phyloP scores from a whole-genome alignment of 2,329 filamentous ascomycete genomes.

The Aspergillus pseudoviridinutans region DNA sequence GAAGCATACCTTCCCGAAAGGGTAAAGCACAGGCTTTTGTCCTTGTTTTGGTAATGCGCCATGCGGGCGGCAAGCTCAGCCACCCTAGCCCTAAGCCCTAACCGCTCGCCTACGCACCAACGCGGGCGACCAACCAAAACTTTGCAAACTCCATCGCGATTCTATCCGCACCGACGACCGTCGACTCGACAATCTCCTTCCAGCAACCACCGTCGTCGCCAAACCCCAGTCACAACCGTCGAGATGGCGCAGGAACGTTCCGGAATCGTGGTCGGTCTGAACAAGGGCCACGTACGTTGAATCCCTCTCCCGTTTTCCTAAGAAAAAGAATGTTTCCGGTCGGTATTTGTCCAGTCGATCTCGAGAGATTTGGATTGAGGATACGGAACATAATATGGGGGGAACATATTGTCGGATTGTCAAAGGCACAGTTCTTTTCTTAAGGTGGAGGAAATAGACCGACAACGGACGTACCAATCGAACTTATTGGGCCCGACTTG shows the following conservation, averaged over 20 bases:
- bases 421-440: not conserved
- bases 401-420: not conserved
- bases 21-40: not conserved
- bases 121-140: constrained; percentile 31
- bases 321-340: not conserved
- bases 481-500: not conserved
- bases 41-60: not conserved
- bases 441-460: not conserved
- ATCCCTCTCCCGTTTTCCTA: constrained; percentile 11
- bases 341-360: not conserved
- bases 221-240: constrained; percentile 36
- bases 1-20: not conserved
- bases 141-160: constrained; percentile 19
- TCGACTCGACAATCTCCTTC: constrained; percentile 26
- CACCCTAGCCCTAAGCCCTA: constrained; percentile 40
- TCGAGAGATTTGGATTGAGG: constrained; percentile 2
- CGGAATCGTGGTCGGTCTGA: constrained; percentile 58
- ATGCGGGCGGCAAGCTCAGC: not conserved
- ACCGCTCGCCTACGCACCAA: constrained; percentile 34
- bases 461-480: not conserved
- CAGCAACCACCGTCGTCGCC: constrained; percentile 33
- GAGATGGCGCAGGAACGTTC: constrained; percentile 50
- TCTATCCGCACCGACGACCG: constrained; percentile 21
- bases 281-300: constrained; percentile 63
- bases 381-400: not conserved